Evolutionary conservation across 805 yeast species (phyloP).

Genomic region (Candida arabinofermentans): DNA sequence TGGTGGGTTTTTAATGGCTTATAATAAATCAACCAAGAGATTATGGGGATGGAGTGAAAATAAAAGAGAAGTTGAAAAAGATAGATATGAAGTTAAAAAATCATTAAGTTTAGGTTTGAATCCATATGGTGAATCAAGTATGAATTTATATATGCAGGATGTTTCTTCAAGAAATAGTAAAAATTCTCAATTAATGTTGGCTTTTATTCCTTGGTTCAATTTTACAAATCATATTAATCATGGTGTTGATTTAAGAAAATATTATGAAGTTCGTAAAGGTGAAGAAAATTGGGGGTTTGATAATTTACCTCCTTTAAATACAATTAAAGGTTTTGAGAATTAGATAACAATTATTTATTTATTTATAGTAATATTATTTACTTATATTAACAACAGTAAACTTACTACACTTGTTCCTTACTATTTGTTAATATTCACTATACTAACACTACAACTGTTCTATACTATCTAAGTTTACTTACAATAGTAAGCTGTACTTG

Average conservation of each 20-base stretch:
- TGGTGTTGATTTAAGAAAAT: constrained; percentile 65
- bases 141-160: constrained; percentile 68
- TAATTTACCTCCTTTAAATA: constrained; percentile 45
- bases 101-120: constrained; percentile 59
- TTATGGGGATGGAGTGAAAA: constrained; percentile 80
- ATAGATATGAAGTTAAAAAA: constrained; percentile 68
- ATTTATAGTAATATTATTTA: constrained; percentile 2
- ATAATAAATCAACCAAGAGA: constrained; percentile 61
- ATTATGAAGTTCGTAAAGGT: constrained; percentile 53
- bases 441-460: too few species aligned
- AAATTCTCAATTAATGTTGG: constrained; percentile 56
- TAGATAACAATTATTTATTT: constrained; percentile 10
- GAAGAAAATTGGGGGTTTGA: constrained; percentile 54
- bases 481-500: too few species aligned
- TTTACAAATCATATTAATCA: constrained; percentile 77
- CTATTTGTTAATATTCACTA: background rate
- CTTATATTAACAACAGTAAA: background rate
- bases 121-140: constrained; percentile 60
- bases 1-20: constrained; percentile 75
- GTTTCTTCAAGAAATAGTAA: constrained; percentile 76
- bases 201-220: constrained; percentile 79
- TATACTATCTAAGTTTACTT: too few species aligned
- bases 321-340: constrained; percentile 34
- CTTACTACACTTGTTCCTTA: background rate
- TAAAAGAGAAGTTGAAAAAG: constrained; percentile 62